phyloP scores from a whole-genome alignment of 345 rosid genomes.

The Abelmoschus esculentus region DNA sequence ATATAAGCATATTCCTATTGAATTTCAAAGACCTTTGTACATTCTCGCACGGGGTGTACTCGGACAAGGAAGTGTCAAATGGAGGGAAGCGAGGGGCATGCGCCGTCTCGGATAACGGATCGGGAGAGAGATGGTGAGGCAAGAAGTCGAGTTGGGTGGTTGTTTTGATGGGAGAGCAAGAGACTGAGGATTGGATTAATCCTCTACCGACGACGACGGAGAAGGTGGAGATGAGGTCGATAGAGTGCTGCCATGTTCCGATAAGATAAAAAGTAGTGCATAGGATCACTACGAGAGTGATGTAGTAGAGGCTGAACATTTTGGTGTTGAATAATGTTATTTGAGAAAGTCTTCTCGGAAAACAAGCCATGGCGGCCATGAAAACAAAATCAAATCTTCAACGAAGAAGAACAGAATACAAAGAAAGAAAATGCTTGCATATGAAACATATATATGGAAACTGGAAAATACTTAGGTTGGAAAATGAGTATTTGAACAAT shows the following conservation, averaged over 20 bases:
- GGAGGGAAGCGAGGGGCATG: conserved; percentile 45
- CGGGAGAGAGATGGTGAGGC: conserved; percentile 44
- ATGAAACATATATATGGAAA: not conserved
- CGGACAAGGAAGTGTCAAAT: conserved; percentile 39
- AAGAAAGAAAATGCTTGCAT: not conserved
- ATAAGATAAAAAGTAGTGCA: conserved; percentile 45
- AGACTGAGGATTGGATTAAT: not conserved
- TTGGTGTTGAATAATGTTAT: conserved; percentile 25
- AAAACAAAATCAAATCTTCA: not conserved
- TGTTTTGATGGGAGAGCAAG: conserved; percentile 19
- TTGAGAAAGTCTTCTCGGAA: not conserved
- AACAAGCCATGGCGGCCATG: conserved; percentile 3
- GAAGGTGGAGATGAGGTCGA: conserved; percentile 15
- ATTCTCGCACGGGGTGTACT: conserved; percentile 81
- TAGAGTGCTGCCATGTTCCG: conserved; percentile 45
- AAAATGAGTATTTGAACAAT: no score
- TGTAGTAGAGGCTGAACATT: conserved; percentile 37
- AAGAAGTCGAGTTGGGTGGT: conserved; percentile 36
- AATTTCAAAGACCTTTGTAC: conserved; percentile 45
- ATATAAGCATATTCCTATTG: conserved; percentile 44
- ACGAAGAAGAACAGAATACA: not conserved
- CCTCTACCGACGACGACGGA: conserved; percentile 6
- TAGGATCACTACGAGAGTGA: conserved; percentile 31
- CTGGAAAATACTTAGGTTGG: not conserved
- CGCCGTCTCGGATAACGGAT: conserved; percentile 33